These are phyloP conservation scores for Scorias spongiosa DNA, from an alignment of 2,329 filamentous ascomycete genomes.

Conservation along the genomic window DNA sequence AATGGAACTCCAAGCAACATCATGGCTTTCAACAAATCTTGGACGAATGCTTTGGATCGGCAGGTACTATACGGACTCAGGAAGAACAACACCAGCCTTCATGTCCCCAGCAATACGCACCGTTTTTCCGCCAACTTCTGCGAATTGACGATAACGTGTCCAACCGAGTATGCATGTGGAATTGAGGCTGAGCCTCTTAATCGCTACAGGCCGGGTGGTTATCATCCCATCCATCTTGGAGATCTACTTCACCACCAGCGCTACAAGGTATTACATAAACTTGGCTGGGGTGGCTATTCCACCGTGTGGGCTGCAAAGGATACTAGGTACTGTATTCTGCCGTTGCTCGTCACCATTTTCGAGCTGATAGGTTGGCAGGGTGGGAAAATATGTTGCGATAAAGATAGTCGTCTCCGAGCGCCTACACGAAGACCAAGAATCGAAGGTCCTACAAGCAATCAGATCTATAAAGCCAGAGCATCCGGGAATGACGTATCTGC, in stretches of 20 bases:
- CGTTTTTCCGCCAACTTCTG: too few species aligned
- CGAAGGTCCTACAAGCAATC: too few species aligned
- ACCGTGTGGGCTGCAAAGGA: constrained; percentile 24
- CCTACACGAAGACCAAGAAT: too few species aligned
- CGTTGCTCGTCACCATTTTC: neutral
- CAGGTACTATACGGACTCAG: too few species aligned
- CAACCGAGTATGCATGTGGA: too few species aligned
- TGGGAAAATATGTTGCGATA: constrained; percentile 10
- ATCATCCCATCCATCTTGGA: constrained; percentile 19
- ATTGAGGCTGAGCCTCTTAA: constrained; percentile 10
- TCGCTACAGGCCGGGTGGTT: constrained; percentile 12
- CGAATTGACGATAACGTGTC: too few species aligned
- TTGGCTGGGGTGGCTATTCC: constrained; percentile 22
- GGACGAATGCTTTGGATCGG: too few species aligned
- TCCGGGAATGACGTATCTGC: neutral
- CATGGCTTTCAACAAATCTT: too few species aligned
- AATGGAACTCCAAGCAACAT: too few species aligned
- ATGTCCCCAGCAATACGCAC: too few species aligned
- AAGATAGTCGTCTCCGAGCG: constrained; percentile 12
- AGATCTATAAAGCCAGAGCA: too few species aligned
- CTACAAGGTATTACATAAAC: constrained; percentile 23
- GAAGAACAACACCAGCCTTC: too few species aligned
- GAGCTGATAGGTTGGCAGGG: constrained; percentile 1
- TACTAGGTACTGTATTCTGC: constrained; percentile 2
- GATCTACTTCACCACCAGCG: constrained; percentile 15